phyloP scores from a whole-genome alignment of 805 yeast species.

The Monosporozyma solicola region DNA sequence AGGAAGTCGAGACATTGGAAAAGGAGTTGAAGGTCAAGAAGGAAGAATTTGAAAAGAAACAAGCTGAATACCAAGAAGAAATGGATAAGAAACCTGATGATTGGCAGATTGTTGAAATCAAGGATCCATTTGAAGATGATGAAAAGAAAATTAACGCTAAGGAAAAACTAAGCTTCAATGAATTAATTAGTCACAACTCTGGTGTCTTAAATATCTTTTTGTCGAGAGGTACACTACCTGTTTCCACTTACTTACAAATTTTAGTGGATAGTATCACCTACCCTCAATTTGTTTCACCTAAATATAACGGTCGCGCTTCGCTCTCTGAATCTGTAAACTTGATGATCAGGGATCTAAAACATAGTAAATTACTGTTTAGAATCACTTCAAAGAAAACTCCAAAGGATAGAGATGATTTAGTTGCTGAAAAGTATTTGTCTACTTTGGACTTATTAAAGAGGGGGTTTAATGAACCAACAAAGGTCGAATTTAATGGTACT shows the following conservation, averaged over 20 bases:
- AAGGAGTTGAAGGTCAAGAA: constrained; percentile 32
- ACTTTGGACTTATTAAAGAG: constrained; percentile 48
- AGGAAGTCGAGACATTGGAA: constrained; percentile 37
- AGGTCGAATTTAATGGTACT: constrained; percentile 37
- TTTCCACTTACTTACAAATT: constrained; percentile 44
- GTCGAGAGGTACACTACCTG: constrained; percentile 39
- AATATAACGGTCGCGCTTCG: constrained; percentile 39
- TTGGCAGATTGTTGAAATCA: constrained; percentile 53
- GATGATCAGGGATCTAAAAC: constrained; percentile 61
- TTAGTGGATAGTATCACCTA: constrained; percentile 55
- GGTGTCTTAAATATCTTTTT: constrained; percentile 56
- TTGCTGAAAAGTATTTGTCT: constrained; percentile 40
- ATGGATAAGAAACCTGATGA: constrained; percentile 49
- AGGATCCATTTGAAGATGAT: constrained; percentile 34
- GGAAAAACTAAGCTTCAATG: constrained; percentile 41
- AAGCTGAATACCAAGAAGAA: constrained; percentile 40
- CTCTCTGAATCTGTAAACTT: constrained; percentile 45
- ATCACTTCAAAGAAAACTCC: constrained; percentile 45
- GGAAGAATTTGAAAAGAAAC: constrained; percentile 35
- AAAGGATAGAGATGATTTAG: constrained; percentile 38
- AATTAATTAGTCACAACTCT: constrained; percentile 43
- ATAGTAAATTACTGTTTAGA: constrained; percentile 50
- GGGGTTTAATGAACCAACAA: constrained; percentile 40
- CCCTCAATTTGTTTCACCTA: constrained; percentile 49
- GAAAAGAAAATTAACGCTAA: constrained; percentile 28